A percentile compares a stretch with the other conserved stretches of the same genome.
Evolutionary conservation across 352 stramenopile species (phyloP).

Genomic region (Phytophthora cryptogea): DNA sequence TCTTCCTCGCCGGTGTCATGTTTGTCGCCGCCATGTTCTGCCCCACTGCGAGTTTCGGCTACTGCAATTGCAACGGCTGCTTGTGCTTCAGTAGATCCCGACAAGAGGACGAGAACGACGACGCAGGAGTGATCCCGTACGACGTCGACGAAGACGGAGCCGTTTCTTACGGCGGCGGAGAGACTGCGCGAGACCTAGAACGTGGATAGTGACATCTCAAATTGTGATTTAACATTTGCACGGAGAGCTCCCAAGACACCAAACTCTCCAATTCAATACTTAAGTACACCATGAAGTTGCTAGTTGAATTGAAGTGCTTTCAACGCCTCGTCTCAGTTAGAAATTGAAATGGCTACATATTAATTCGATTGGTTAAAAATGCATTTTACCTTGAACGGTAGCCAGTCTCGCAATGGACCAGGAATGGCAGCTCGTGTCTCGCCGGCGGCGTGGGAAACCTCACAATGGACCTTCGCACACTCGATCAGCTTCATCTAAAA

Average conservation of each 20-base stretch:
- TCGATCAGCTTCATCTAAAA: constrained; percentile 3
- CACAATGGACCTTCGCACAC: constrained; percentile 2
- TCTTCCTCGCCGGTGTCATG: constrained; percentile 42
- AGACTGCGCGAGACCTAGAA: constrained; percentile 26
- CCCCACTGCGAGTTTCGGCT: constrained; percentile 36
- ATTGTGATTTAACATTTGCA: constrained; percentile 1
- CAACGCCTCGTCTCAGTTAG: constrained; percentile 2
- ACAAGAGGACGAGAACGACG: constrained; percentile 19
- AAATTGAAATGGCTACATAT: constrained; percentile 12
- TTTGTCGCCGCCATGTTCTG: constrained; percentile 37
- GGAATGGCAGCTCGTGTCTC: constrained; percentile 37
- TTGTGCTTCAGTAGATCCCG: constrained; percentile 30
- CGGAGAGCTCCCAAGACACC: background rate
- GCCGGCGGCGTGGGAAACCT: constrained; percentile 24
- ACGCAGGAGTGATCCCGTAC: constrained; percentile 30
- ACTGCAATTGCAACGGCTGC: constrained; percentile 42
- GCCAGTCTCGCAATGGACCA: constrained; percentile 21
- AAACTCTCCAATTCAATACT: background rate
- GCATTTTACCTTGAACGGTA: background rate
- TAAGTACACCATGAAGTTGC: background rate
- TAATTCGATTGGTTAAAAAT: constrained; percentile 22
- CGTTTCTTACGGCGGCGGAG: constrained; percentile 25
- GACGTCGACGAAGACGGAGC: constrained; percentile 28
- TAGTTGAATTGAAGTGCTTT: background rate
- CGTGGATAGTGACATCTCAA: constrained; percentile 14